Conservation (phyloP, 306 rosid genomes). For the Corylus americana region DNA sequence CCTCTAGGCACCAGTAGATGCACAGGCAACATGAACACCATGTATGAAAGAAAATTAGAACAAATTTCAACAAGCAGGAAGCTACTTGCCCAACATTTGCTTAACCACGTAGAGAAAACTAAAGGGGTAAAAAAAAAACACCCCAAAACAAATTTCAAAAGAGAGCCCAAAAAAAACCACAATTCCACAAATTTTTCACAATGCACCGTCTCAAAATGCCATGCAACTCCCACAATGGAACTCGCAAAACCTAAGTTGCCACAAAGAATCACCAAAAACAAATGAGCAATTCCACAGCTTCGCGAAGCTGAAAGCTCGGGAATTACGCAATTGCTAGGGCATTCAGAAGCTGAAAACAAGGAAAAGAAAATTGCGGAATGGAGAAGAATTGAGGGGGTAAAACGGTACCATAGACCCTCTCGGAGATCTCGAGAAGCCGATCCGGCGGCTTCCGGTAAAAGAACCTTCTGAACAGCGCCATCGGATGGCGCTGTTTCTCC, state of each 20-base stretch:
- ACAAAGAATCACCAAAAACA: constrained; percentile 14
- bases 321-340: constrained; percentile 12
- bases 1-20: neutral
- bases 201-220: constrained; percentile 39
- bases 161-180: constrained; percentile 6
- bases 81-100: constrained; percentile 6
- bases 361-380: neutral
- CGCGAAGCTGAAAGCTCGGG: constrained; percentile 3
- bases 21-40: neutral
- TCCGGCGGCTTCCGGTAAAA: constrained; percentile 98
- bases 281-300: constrained; percentile 27
- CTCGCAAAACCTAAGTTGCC: constrained; percentile 13
- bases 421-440: constrained; percentile 98
- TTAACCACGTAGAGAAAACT: neutral
- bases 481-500: constrained; percentile 94
- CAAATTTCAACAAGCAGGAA: constrained; percentile 4
- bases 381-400: neutral
- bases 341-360: constrained; percentile 15
- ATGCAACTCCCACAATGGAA: constrained; percentile 26
- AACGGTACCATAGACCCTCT: constrained; percentile 81
- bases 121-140: neutral
- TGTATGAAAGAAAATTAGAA: neutral
- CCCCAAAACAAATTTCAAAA: neutral
- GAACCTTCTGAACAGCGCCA: constrained; percentile 99
- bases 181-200: constrained; percentile 27